Percentiles rank a stretch among this genome's conserved stretches.
phyloP scores from a whole-genome alignment of 208 protist species.

The Leishmania tropica region DNA sequence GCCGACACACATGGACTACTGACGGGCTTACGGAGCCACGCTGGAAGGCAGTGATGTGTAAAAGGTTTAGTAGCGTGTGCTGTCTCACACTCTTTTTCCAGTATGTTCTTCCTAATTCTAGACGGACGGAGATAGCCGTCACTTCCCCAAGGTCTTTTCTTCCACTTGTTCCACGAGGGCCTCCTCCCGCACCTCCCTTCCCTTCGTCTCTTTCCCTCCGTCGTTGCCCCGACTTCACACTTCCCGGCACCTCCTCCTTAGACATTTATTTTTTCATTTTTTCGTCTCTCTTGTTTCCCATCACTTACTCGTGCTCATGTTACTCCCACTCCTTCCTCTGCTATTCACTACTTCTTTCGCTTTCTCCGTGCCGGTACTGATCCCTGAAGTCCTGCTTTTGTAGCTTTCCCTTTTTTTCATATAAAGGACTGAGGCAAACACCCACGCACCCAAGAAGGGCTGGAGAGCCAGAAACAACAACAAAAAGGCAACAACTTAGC shows the following conservation, averaged over 20 bases:
- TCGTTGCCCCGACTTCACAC: background rate
- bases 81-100: background rate
- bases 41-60: background rate
- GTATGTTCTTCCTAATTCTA: background rate
- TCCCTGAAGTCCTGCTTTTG: background rate
- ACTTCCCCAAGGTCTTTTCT: background rate
- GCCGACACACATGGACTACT: background rate
- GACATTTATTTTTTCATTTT: background rate
- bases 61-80: background rate
- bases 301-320: background rate
- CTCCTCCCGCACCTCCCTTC: slow-evolving; percentile 4
- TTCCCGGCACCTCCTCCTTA: background rate
- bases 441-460: background rate
- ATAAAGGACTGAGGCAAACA: background rate
- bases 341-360: slow-evolving; percentile 16
- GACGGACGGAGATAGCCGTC: background rate
- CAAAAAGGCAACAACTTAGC: background rate
- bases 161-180: background rate
- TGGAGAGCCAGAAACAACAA: background rate
- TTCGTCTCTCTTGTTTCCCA: background rate
- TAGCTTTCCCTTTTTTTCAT: background rate
- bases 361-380: background rate
- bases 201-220: background rate
- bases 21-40: background rate
- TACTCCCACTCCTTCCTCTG: background rate